Percentiles rank a stretch among this genome's conserved stretches.
Evolutionary conservation across 2,329 filamentous ascomycete species (phyloP).

Genomic region (Lecanicillium sp.): DNA sequence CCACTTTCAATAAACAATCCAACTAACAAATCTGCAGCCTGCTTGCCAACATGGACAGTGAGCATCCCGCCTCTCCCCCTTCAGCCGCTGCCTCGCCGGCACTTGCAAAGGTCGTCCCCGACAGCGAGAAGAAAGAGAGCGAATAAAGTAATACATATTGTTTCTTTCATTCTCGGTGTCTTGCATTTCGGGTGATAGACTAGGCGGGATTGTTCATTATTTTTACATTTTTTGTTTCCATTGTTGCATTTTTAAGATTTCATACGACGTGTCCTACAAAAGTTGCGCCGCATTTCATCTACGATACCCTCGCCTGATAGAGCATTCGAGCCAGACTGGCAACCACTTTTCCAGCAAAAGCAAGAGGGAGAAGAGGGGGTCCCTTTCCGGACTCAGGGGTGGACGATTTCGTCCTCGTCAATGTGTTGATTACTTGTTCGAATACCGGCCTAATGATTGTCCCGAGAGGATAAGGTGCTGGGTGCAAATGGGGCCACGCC

Average conservation of each 20-base stretch:
- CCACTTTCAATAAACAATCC: constrained; percentile 8
- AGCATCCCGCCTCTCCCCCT: constrained; percentile 61
- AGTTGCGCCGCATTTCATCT: constrained; percentile 37
- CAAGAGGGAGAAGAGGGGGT: constrained; percentile 19
- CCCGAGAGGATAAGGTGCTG: no score
- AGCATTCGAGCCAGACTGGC: constrained; percentile 20
- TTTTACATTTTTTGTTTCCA: constrained; percentile 9
- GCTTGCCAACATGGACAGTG: constrained; percentile 53
- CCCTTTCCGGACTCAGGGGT: constrained; percentile 7
- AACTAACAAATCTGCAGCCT: constrained; percentile 29
- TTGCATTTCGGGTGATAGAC: constrained; percentile 47
- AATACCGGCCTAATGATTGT: constrained; percentile 1
- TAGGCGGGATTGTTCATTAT: constrained; percentile 28
- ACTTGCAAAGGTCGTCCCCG: constrained; percentile 53
- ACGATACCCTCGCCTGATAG: constrained; percentile 45
- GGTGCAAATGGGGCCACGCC: no score
- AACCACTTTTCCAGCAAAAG: constrained; percentile 15
- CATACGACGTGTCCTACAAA: constrained; percentile 37
- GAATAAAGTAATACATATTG: constrained; percentile 24
- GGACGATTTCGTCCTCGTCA: constrained; percentile 10
- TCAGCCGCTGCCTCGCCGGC: constrained; percentile 60
- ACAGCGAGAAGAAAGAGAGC: constrained; percentile 47
- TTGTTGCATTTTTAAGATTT: constrained; percentile 31
- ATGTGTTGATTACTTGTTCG: constrained; percentile 10
- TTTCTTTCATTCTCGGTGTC: constrained; percentile 25